Conservation (phyloP, 2,329 filamentous ascomycete species). For the Paecilomyces variotii region DNA sequence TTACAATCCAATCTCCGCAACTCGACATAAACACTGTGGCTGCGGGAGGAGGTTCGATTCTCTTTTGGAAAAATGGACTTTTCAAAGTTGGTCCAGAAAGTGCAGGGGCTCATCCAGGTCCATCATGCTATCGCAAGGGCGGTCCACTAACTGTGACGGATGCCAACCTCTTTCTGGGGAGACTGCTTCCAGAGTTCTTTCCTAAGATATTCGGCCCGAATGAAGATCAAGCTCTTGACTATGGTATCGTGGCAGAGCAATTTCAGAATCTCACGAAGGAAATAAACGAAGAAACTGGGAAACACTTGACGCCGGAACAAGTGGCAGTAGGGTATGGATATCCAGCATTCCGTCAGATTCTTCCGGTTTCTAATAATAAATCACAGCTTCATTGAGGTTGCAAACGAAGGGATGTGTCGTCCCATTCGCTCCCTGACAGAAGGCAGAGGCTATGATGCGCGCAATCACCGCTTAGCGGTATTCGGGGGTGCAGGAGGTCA, state of each 20-base stretch:
- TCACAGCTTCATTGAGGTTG: constrained; percentile 76
- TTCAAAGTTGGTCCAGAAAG: constrained; percentile 92
- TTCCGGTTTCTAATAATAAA: background rate
- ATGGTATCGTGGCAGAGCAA: constrained; percentile 63
- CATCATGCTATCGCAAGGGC: constrained; percentile 86
- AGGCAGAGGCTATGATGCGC: constrained; percentile 80
- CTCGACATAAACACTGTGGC: constrained; percentile 89
- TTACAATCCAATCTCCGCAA: constrained; percentile 82
- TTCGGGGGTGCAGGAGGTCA: constrained; percentile 88
- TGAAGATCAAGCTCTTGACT: constrained; percentile 74
- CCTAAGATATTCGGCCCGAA: constrained; percentile 91
- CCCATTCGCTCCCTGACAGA: constrained; percentile 41
- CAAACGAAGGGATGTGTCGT: constrained; percentile 78
- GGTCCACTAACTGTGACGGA: constrained; percentile 87
- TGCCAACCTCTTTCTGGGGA: constrained; percentile 79
- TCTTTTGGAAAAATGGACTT: constrained; percentile 60
- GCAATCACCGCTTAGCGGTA: constrained; percentile 73
- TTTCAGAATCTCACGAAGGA: constrained; percentile 69
- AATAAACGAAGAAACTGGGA: constrained; percentile 64
- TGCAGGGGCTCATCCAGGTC: constrained; percentile 82
- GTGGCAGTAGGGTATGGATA: constrained; percentile 52
- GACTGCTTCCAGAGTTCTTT: constrained; percentile 85
- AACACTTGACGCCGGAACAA: constrained; percentile 66
- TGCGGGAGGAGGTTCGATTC: constrained; percentile 70
- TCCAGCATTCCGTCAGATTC: background rate